Evolutionary conservation across 345 rosid genomes (phyloP).

Genomic region (Barbarea vulgaris): DNA sequence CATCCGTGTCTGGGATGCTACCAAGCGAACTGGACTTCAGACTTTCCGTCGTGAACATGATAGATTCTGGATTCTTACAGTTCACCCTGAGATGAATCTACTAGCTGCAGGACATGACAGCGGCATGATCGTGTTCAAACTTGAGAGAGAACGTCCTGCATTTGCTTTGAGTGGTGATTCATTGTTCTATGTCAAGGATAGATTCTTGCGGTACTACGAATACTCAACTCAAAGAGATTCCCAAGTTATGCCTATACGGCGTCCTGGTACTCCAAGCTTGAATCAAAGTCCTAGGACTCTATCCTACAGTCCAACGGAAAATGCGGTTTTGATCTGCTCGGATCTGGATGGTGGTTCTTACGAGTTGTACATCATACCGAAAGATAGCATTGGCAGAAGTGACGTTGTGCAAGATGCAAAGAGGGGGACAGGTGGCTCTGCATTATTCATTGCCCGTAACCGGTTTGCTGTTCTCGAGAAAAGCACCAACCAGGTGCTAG

Average conservation of each 20-base stretch:
- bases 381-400: conserved; percentile 76
- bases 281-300: conserved; percentile 90
- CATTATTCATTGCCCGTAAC: conserved; percentile 85
- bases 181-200: conserved; percentile 82
- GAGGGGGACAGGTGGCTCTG: conserved; percentile 84
- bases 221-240: conserved; percentile 83
- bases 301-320: conserved; percentile 97
- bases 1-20: conserved; percentile 96
- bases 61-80: conserved; percentile 90
- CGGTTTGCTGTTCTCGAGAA: conserved; percentile 97
- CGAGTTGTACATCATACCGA: conserved; percentile 82
- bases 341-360: conserved; percentile 97
- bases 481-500: conserved; percentile 80
- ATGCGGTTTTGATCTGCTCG: conserved; percentile 85
- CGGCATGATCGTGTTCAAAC: conserved; percentile 95
- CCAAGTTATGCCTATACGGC: conserved; percentile 81
- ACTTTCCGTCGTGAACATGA: conserved; percentile 97
- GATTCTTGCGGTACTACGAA: conserved; percentile 78
- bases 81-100: conserved; percentile 94
- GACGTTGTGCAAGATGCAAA: conserved; percentile 81
- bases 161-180: conserved; percentile 88
- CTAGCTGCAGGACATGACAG: conserved; percentile 98
- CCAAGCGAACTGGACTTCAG: conserved; percentile 86
- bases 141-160: conserved; percentile 97
- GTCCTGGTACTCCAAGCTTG: conserved; percentile 77